Base-by-base conservation (phyloP, 2,329 filamentous ascomycete species). In the Chaetomium olivaceum region DNA sequence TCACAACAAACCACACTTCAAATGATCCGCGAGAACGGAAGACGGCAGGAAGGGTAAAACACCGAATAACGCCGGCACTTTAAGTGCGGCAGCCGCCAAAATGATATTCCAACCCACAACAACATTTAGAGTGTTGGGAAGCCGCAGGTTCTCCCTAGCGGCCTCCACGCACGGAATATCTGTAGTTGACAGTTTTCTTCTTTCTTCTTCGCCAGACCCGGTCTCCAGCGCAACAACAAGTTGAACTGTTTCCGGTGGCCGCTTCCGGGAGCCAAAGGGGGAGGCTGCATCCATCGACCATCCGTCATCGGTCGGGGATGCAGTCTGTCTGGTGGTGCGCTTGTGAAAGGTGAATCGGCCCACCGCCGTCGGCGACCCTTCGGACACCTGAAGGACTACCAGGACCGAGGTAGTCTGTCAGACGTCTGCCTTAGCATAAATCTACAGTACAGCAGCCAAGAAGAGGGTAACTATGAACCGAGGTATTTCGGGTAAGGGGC, bases 301-400 rank as follows among this genome's bases (percentile, higher is more conserved):
- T 61, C 58, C 21, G 58, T 54, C 58, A 43, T 61, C 58, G 9
- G 4, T 43, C 50, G 33, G 59, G 19, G 2, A 61, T 54, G 23
- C 33, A 31, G 11, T 51, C 43, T 27, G 39, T 25, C 19, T 21
- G 1, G 19, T 36, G 46, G 19, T 6, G 31, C 19, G 21, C 16
- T 29, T 19, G 4, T 51, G 39, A 51, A 3, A 9, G 46, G 4
- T 48, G 46, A 48, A 21, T 33, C 39, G 39, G 21, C 29, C 25
- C 50, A 46, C 60, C 51, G 14, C 27, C 39, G 36, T 31, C 54
- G 43, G 29, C 16, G 23, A 12, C 21, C 60, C 21, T 29, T 31
- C 23, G 23, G 56, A 62, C 51, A 48, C 51, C 60, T 36, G 60
- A 62, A 56, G 48, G 25, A 48, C 25, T 23, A 54, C 50, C 12